These are phyloP conservation scores for Bothriochloa decipiens DNA, from an alignment of 176 grass and related monocot genomes.

Conservation along the genomic window DNA sequence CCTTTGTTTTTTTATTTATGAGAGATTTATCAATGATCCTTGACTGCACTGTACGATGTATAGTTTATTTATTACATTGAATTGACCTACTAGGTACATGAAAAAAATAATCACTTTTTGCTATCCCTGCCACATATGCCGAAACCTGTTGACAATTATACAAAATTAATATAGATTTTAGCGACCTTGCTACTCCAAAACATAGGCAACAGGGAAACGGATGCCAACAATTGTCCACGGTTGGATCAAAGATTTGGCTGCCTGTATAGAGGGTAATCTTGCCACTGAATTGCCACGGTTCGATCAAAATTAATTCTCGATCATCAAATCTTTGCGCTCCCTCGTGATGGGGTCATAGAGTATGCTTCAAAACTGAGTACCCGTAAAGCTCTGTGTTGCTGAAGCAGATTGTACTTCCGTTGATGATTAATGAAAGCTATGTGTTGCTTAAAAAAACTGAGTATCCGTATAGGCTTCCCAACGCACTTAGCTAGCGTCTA, in stretches of 20 bases:
- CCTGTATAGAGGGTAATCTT: too few relatives aligned
- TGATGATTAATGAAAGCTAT: too few relatives aligned
- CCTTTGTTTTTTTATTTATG: too few relatives aligned
- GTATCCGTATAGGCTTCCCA: too few relatives aligned
- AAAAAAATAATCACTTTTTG: neutral
- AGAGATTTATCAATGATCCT: neutral
- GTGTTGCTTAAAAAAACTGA: too few relatives aligned
- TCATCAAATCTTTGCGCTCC: neutral
- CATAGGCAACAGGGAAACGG: neutral
- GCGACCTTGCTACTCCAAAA: neutral
- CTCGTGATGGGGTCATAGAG: too few relatives aligned
- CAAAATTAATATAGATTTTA: neutral
- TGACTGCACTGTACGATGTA: neutral
- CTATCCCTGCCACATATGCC: neutral
- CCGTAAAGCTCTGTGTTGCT: too few relatives aligned
- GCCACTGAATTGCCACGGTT: too few relatives aligned
- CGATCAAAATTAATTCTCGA: too few relatives aligned
- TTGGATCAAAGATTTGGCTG: neutral
- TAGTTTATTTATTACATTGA: neutral
- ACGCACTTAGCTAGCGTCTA: too few relatives aligned
- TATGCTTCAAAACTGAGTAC: too few relatives aligned
- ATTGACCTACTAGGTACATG: neutral
- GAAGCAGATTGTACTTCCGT: too few relatives aligned
- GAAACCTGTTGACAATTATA: neutral
- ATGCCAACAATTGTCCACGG: neutral